These are phyloP conservation scores for Pseudoperonospora humuli DNA, from an alignment of 352 stramenopile genomes.

Conservation along the genomic window DNA sequence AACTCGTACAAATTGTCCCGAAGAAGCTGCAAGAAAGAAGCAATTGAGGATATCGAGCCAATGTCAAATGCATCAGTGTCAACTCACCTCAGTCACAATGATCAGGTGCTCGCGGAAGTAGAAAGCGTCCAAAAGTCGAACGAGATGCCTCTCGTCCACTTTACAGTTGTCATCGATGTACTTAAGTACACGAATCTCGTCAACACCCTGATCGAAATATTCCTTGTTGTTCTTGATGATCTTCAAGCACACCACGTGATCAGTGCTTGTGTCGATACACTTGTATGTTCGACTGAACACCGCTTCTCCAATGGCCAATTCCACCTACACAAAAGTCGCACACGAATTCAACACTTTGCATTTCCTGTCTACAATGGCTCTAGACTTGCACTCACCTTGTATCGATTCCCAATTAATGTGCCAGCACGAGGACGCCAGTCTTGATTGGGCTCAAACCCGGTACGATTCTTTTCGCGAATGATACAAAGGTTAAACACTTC, in stretches of 20 bases:
- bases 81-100: constrained; percentile 92
- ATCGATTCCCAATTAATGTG: constrained; percentile 48
- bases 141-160: constrained; percentile 88
- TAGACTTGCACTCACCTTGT: constrained; percentile 32
- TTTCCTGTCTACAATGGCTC: not conserved
- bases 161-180: constrained; percentile 72
- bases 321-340: constrained; percentile 31
- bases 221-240: constrained; percentile 99
- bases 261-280: constrained; percentile 43
- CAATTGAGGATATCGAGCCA: not conserved
- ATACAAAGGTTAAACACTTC: constrained; percentile 66
- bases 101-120: constrained; percentile 94
- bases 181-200: constrained; percentile 73
- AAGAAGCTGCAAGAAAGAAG: constrained; percentile 57
- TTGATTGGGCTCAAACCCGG: constrained; percentile 71
- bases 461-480: constrained; percentile 71
- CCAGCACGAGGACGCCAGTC: constrained; percentile 61
- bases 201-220: constrained; percentile 96
- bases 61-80: not conserved
- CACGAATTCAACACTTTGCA: constrained; percentile 1
- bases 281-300: constrained; percentile 84
- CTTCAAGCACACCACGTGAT: constrained; percentile 92
- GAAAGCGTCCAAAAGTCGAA: constrained; percentile 93
- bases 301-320: constrained; percentile 66
- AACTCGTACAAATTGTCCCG: constrained; percentile 98